A percentile compares a stretch with the other conserved stretches of the same genome.
phyloP scores from a whole-genome alignment of 148 eudicot genomes.

The Silene latifolia region DNA sequence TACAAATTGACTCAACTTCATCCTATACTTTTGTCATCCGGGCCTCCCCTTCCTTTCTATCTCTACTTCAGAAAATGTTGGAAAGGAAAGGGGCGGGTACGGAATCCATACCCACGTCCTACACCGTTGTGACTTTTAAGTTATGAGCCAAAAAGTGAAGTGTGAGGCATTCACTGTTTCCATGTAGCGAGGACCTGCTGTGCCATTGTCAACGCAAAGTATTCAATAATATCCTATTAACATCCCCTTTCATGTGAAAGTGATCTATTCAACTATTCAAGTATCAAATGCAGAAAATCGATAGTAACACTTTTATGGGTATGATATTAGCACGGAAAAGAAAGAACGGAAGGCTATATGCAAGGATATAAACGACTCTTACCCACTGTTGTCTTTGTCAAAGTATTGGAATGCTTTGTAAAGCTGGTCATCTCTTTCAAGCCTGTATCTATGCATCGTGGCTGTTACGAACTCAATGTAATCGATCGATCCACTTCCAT shows the following conservation, averaged over 20 bases:
- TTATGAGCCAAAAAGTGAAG: too few species aligned
- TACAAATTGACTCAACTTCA: too few species aligned
- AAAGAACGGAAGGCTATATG: neutral
- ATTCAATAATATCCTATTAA: too few species aligned
- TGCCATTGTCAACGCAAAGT: too few species aligned
- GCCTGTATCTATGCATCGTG: conserved; percentile 86
- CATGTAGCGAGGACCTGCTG: too few species aligned
- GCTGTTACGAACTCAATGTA: conserved; percentile 86
- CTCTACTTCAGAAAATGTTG: neutral
- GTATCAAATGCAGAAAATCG: neutral
- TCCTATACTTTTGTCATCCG: too few species aligned
- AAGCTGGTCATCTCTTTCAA: conserved; percentile 78
- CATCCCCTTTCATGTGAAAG: neutral
- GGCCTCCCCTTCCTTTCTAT: too few species aligned
- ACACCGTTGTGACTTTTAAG: too few species aligned
- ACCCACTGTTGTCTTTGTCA: conserved; percentile 80
- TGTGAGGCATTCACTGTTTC: too few species aligned
- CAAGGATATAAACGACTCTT: conserved; percentile 15
- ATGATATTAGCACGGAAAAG: neutral
- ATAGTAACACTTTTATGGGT: neutral
- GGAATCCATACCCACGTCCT: too few species aligned
- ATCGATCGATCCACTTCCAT: conserved; percentile 83
- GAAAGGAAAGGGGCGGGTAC: neutral
- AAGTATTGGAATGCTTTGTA: conserved; percentile 75
- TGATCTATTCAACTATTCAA: neutral